Percentiles rank a stretch among this genome's conserved stretches.
Conservation (phyloP, 108 stramenopile genomes). For the Asterionellopsis glacialis region DNA sequence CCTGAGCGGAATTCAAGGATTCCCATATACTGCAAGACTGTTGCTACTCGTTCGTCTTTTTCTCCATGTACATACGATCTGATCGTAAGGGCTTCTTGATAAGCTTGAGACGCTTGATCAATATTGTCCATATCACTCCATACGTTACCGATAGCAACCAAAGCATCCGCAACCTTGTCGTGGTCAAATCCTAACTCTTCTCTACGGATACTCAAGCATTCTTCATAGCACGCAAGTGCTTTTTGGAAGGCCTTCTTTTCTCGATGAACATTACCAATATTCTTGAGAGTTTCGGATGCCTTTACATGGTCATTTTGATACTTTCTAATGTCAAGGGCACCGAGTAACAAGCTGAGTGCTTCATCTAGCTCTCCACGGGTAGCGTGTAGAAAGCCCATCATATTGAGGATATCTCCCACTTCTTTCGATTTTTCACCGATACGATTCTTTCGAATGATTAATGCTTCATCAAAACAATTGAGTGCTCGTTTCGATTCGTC, state of each 20-base stretch:
- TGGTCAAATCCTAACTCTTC: constrained; percentile 54
- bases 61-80: constrained; percentile 20
- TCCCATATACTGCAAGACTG: constrained; percentile 61
- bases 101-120: constrained; percentile 54
- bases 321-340: constrained; percentile 65
- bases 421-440: constrained; percentile 50
- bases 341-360: constrained; percentile 46
- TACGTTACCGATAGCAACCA: constrained; percentile 66
- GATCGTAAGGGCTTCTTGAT: constrained; percentile 51
- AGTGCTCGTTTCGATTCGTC: constrained; percentile 48
- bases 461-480: constrained; percentile 56
- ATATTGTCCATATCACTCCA: constrained; percentile 43
- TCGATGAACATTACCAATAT: constrained; percentile 71
- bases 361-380: constrained; percentile 52
- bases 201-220: constrained; percentile 57
- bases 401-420: constrained; percentile 75
- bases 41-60: constrained; percentile 51
- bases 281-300: constrained; percentile 75
- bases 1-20: constrained; percentile 54
- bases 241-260: constrained; percentile 50
- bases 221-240: constrained; percentile 65
- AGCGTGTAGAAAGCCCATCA: constrained; percentile 68
- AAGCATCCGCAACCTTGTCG: constrained; percentile 59
- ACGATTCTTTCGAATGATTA: constrained; percentile 52
- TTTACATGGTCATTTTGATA: constrained; percentile 52